Conservation (phyloP, 2,329 filamentous ascomycete genomes). For the Arthrocladium fulminans region DNA sequence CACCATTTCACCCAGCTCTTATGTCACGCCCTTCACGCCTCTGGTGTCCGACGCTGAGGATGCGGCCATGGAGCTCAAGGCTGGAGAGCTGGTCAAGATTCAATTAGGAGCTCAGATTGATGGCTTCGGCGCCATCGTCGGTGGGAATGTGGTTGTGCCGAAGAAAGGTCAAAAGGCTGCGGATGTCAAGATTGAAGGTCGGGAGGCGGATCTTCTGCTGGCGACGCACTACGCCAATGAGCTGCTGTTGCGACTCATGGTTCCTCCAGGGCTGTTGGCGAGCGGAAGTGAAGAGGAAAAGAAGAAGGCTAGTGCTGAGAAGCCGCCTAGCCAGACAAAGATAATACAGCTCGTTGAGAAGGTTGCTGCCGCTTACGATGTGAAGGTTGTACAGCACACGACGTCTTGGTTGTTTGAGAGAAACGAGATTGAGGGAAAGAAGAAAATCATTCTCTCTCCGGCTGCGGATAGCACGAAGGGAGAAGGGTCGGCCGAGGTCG, state of each 20-base stretch:
- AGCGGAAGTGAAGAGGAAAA: conserved; percentile 88
- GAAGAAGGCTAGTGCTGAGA: conserved; percentile 75
- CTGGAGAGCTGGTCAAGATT: conserved; percentile 86
- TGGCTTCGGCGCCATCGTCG: conserved; percentile 92
- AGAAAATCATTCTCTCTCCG: conserved; percentile 86
- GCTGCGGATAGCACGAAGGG: conserved; percentile 81
- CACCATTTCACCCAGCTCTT: conserved; percentile 86
- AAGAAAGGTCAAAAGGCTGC: conserved; percentile 45
- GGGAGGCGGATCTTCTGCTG: conserved; percentile 75
- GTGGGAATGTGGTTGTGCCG: conserved; percentile 75
- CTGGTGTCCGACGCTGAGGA: conserved; percentile 79
- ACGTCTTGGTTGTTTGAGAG: conserved; percentile 94
- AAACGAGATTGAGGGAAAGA: conserved; percentile 95
- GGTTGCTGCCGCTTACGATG: conserved; percentile 81
- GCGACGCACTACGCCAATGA: conserved; percentile 95
- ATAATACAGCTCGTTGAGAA: conserved; percentile 86
- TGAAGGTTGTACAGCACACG: conserved; percentile 92
- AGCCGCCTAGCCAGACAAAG: conserved; percentile 73
- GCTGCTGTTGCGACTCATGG: conserved; percentile 78
- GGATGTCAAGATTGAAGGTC: conserved; percentile 59
- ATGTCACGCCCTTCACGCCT: conserved; percentile 94
- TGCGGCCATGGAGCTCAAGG: conserved; percentile 68
- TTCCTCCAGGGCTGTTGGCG: conserved; percentile 79
- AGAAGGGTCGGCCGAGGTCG: conserved; percentile 77
- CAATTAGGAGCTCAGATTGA: conserved; percentile 98